Evolutionary conservation across 1,139 yeast species (phyloP), one percentile per base, ranked within the genome.

Genomic region (Blastobotrys arbuscula): DNA sequence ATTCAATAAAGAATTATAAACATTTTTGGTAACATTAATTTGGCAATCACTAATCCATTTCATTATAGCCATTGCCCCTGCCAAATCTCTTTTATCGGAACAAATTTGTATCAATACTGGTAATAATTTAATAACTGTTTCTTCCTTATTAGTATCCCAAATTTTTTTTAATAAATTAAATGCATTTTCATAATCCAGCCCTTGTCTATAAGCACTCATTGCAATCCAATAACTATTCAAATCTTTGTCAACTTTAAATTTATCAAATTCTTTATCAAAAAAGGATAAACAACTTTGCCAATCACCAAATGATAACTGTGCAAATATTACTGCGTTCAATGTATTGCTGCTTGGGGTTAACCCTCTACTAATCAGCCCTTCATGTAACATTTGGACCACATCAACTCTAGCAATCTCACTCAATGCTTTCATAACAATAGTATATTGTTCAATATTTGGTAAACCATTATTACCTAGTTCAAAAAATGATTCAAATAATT

Each of bases 351-450:
- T 71, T 1, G 88, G 85, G 3, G 54, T 56, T 56, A 80, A 67
- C 0, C 74, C 71, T 50, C 84, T 70, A 50, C 70, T 65, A 13
- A 69, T 49, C 43, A 67, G 38, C 53, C 77, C 80, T 1, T 70
- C 64, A 65, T 73, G 79, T 16, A 86, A 69, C 47, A 69, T 67
- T 37, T 79, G 76, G 12, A 83, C 76, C 52, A 80, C 75, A 13
- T 72, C 72, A 2, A 67, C 61, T 26, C 82, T 79, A 0, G 88
- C 88, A 42, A 78, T 66, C 8, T 66, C 60, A 0, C 87, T 80
- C 52, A 86, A 68, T 0, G 88, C 81, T 48, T 71, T 68, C 78
- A 88, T 79, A 4, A 84, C 80, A 33, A 80, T 74, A 3, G 78
- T 74, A 60, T 84, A 85, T 60, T 84, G 89, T 5, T 69, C 61